phyloP scores from a whole-genome alignment of 2,329 filamentous ascomycete genomes.

The Neopestalotiopsis sp. region DNA sequence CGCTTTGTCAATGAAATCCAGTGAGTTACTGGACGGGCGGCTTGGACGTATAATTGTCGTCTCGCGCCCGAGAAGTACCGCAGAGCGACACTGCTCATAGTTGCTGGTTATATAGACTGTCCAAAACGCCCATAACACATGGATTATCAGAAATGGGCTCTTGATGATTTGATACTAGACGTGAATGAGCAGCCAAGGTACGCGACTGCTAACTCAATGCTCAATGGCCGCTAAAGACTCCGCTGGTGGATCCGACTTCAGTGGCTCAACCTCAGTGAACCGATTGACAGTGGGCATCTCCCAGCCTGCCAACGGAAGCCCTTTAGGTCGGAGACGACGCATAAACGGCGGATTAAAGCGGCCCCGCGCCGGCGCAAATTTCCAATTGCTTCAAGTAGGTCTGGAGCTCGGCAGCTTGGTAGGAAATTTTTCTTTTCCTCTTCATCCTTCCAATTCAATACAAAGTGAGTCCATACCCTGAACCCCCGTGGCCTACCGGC shows the following conservation, averaged over 20 bases:
- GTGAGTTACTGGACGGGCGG: neutral
- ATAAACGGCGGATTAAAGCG: conserved; percentile 40
- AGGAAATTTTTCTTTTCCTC: conserved; percentile 56
- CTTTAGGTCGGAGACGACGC: neutral
- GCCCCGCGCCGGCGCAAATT: conserved; percentile 33
- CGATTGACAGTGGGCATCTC: no score
- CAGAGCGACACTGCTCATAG: neutral
- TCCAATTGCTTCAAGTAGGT: conserved; percentile 24
- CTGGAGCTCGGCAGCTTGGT: conserved; percentile 30
- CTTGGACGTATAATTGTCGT: conserved; percentile 16
- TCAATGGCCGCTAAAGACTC: neutral
- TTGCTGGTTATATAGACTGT: neutral
- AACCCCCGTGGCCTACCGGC: neutral
- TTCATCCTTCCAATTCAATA: conserved; percentile 99
- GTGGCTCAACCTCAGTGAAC: no score
- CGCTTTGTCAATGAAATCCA: neutral
- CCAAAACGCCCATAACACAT: neutral
- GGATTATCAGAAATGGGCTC: neutral
- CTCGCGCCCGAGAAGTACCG: conserved; percentile 16
- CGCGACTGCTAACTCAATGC: neutral
- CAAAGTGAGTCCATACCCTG: conserved; percentile 70
- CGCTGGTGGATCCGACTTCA: neutral
- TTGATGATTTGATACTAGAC: neutral
- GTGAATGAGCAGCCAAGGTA: neutral
- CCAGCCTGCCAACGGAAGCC: neutral